Percentiles rank a stretch among this genome's conserved stretches.
These are phyloP conservation scores for Fusarium secorum DNA, from an alignment of 2,329 filamentous ascomycete genomes.

Conservation along the genomic window DNA sequence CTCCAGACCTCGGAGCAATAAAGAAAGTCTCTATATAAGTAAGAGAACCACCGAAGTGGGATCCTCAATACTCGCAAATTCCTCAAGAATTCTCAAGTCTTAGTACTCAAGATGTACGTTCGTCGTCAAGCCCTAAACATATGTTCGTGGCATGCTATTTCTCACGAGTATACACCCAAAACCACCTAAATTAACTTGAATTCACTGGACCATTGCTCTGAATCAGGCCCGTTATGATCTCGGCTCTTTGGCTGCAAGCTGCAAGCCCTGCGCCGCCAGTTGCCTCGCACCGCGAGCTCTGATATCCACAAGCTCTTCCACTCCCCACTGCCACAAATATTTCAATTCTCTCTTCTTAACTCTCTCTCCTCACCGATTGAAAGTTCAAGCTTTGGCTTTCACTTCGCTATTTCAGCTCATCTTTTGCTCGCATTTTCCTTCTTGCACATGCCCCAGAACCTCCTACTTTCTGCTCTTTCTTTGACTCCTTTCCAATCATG, in stretches of 20 bases:
- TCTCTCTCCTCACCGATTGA: rapidly evolving
- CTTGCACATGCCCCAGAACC: neutral
- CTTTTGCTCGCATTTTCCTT: neutral
- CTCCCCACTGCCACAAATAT: neutral
- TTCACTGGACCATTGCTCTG: neutral
- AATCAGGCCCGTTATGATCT: neutral
- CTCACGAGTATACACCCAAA: neutral
- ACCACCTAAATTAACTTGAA: rapidly evolving
- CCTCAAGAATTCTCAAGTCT: neutral
- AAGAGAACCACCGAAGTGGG: rapidly evolving
- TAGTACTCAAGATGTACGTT: neutral
- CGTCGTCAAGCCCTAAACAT: neutral
- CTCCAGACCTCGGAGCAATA: neutral
- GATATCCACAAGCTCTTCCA: neutral
- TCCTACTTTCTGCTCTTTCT: no score
- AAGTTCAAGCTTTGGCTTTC: rapidly evolving
- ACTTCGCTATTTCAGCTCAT: rapidly evolving
- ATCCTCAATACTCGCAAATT: neutral
- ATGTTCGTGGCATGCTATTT: neutral
- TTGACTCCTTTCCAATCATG: neutral
- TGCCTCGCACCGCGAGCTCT: slow-evolving; percentile 9
- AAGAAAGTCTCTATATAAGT: neutral
- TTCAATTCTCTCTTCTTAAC: neutral
- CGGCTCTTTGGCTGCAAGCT: neutral
- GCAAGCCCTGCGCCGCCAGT: neutral